phyloP scores from a whole-genome alignment of 2,329 filamentous ascomycete species.

The Chalaropsis ovoidea region DNA sequence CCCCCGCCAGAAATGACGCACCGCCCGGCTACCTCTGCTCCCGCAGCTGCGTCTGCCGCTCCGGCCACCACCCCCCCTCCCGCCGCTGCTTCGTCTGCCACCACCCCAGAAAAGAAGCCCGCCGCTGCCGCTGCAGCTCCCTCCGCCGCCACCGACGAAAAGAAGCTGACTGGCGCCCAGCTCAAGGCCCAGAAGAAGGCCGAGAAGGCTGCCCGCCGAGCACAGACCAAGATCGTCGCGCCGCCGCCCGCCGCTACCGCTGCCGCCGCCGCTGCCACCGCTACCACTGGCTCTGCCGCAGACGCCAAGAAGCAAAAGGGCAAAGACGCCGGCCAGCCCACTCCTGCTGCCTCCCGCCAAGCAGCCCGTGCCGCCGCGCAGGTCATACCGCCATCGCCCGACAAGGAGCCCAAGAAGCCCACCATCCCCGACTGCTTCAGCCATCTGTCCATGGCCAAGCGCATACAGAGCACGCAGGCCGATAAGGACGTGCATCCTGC shows the following conservation, averaged over 20 bases:
- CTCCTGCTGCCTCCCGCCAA: constrained; percentile 29
- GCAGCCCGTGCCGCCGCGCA: constrained; percentile 34
- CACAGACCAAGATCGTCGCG: constrained; percentile 54
- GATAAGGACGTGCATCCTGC: constrained; percentile 76
- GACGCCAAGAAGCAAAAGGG: constrained; percentile 37
- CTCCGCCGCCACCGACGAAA: constrained; percentile 30
- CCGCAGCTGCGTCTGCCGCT: constrained; percentile 4
- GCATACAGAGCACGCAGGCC: constrained; percentile 46
- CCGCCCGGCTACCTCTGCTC: constrained; percentile 11
- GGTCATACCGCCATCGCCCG: constrained; percentile 33
- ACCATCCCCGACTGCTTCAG: constrained; percentile 65
- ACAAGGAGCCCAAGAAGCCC: constrained; percentile 45
- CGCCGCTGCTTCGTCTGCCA: background rate
- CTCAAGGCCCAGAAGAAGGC: constrained; percentile 83
- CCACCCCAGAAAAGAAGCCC: background rate
- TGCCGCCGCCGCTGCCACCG: constrained; percentile 32
- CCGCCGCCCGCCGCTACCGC: constrained; percentile 35
- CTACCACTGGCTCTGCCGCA: constrained; percentile 33
- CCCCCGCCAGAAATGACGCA: constrained; percentile 13
- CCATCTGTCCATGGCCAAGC: constrained; percentile 62
- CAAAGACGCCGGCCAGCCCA: constrained; percentile 18
- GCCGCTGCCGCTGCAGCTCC: constrained; percentile 4
- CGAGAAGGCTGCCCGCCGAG: constrained; percentile 79
- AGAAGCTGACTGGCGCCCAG: constrained; percentile 63
- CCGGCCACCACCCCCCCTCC: background rate